Evolutionary conservation across 2,329 filamentous ascomycete species (phyloP), one percentile per base, ranked within the genome.

Genomic region (Dactylellina parvicollis): DNA sequence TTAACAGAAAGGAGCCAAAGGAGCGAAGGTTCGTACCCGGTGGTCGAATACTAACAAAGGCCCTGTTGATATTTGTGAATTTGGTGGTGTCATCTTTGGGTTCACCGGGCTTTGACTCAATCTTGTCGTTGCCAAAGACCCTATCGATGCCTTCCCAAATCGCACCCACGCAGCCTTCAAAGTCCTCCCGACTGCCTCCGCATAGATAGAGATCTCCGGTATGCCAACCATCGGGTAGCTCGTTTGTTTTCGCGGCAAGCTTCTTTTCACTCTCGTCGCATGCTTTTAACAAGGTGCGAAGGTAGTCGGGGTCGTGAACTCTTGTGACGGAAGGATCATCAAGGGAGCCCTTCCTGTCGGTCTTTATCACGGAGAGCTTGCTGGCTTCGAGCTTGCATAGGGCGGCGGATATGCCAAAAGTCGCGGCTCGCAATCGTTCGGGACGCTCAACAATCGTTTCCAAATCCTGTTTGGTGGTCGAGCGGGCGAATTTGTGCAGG

Each of bases 151-250:
- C 96, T 77, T 99, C 95, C 78, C 93, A 94, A 0, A 98, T 91
- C 22, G 93, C 95, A 10, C 96, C 95, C 3, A 99, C 82, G 2
- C 94, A 92, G 10, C 94, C 93, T 80, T 99, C 90, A 74, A 99
- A 89, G 0, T 95, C 94, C 75, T 91, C 85, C 52, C 95, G 82
- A 0, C 95, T 98, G 78, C 96, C 92, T 0, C 89, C 82, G 77
- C 92, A 96, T 4, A 99, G 85, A 78, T 98, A 99, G 0, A 99
- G 83, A 80, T 99, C 95, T 1, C 93, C 92, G 78, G 92, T 88
- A 76, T 98, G 93, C 16, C 98, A 85, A 72, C 88, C 85, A 22
- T 85, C 82, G 0, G 85, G 83, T 3, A 78, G 76, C 47, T 81
- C 80, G 30, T 76, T 75, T 52, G 77, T 74, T 12, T 75, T 75